Evolutionary conservation across 805 yeast genomes (phyloP), one percentile per base, ranked within the genome.

Genomic region (Cyberlindnera subsufficiens): DNA sequence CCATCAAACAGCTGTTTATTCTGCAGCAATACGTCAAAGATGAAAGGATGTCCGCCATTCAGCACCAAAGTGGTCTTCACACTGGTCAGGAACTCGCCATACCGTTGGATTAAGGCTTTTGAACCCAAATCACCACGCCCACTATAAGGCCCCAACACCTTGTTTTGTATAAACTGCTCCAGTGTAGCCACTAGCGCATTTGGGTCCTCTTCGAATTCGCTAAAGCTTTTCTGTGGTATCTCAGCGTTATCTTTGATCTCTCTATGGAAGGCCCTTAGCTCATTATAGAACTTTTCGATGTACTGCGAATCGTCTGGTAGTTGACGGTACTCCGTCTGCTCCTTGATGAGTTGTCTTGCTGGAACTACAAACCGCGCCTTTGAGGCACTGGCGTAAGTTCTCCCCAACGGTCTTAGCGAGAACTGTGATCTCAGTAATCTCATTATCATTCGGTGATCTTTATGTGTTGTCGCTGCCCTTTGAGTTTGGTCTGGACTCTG

Each of bases 31-130:
- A 81, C 65, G 52, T 82, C 88, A 52, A 82, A 68, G 11, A 77
- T 68, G 40, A 74, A 74, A 2, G 81, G 66, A 51, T 78, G 74
- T 1, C 81, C 82, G 15, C 83, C 82, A 51, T 82, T 81, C 30
- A 75, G 51, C 15, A 62, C 59, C 35, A 75, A 57, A 30, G 80
- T 64, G 43, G 67, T 53, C 50, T 66, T 66, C 37, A 75, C 64
- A 36, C 69, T 72, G 29, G 60, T 59, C 6, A 71, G 55, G 44
- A 75, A 68, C 38, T 66, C 65, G 8, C 59, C 44, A 42, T 63
- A 65, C 32, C 63, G 52, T 33, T 60, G 59, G 11, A 54, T 30
- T 7, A 54, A 51, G 4, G 51, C 37, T 38, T 38, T 18, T 10
- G 54, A 45, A 2, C 59, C 56, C 14, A 43, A 14, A 10, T 46